Conservation (phyloP, 352 stramenopile genomes). For the Phytophthora citrophthora region DNA sequence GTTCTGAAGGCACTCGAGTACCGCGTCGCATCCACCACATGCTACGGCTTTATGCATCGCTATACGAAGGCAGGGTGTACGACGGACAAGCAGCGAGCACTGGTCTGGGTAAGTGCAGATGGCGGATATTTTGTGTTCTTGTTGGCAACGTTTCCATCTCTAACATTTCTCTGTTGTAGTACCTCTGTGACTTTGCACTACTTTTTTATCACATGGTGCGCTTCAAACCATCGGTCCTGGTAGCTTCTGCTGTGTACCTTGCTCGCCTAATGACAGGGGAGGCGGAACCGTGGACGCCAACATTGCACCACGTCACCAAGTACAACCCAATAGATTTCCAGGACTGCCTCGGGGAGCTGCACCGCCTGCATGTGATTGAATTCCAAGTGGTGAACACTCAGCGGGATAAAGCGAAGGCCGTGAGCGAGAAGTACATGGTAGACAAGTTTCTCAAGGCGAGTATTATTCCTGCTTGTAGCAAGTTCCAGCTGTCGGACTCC, state of each 20-base stretch:
- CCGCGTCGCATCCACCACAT: slow-evolving; percentile 76
- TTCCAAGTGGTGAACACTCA: slow-evolving; percentile 64
- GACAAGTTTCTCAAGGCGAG: slow-evolving; percentile 73
- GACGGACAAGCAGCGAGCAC: slow-evolving; percentile 58
- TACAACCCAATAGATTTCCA: slow-evolving; percentile 78
- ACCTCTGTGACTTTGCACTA: slow-evolving; percentile 75
- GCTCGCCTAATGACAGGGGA: slow-evolving; percentile 71
- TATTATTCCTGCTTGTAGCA: slow-evolving; percentile 50
- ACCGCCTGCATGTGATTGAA: slow-evolving; percentile 65
- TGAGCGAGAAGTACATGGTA: slow-evolving; percentile 83
- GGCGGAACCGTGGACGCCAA: slow-evolving; percentile 75
- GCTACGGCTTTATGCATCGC: slow-evolving; percentile 74
- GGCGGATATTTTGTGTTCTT: neutral
- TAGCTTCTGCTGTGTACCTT: slow-evolving; percentile 78
- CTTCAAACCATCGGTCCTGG: slow-evolving; percentile 74
- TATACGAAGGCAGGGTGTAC: slow-evolving; percentile 64
- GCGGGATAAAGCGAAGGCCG: slow-evolving; percentile 80
- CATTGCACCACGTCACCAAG: slow-evolving; percentile 77
- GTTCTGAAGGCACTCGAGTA: slow-evolving; percentile 81
- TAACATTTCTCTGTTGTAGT: slow-evolving; percentile 40
- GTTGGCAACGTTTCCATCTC: neutral
- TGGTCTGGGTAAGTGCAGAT: slow-evolving; percentile 59
- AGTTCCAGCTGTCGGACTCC: slow-evolving; percentile 53
- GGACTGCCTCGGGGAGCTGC: slow-evolving; percentile 71
- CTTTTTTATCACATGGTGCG: slow-evolving; percentile 80